These are phyloP conservation scores for Acacia pycnantha DNA, from an alignment of 331 rosid species.

Conservation along the genomic window DNA sequence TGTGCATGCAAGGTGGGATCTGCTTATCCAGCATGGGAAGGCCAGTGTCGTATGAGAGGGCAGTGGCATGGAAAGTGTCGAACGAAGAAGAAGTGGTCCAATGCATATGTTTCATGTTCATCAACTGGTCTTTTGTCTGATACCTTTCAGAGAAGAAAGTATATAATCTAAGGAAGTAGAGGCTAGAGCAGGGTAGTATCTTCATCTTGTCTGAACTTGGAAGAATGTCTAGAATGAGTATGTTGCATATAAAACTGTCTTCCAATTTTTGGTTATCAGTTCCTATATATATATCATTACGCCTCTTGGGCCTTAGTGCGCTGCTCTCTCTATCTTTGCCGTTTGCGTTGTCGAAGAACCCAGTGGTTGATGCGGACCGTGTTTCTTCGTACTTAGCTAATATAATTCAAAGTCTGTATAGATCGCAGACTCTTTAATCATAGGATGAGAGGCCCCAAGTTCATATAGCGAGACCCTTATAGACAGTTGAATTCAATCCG, in stretches of 20 bases:
- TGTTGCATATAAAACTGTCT: constrained; percentile 22
- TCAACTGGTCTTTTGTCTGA: constrained; percentile 97
- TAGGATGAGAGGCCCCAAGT: background rate
- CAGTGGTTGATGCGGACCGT: background rate
- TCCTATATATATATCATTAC: background rate
- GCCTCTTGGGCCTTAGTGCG: constrained; percentile 30
- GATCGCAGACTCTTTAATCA: background rate
- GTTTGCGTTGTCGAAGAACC: background rate
- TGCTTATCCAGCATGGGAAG: constrained; percentile 99
- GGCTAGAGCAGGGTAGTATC: constrained; percentile 20
- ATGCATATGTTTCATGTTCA: constrained; percentile 91
- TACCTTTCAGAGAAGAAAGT: background rate
- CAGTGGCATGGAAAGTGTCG: constrained; percentile 97
- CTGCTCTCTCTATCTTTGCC: background rate
- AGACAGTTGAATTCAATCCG: background rate
- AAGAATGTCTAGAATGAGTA: constrained; percentile 28
- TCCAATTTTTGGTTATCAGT: constrained; percentile 17
- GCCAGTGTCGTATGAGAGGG: constrained; percentile 91
- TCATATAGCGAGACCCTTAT: background rate
- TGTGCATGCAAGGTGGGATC: constrained; percentile 92
- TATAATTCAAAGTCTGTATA: background rate
- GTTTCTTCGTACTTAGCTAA: background rate
- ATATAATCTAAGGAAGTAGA: constrained; percentile 32
- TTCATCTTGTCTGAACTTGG: constrained; percentile 22
- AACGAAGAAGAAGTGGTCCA: constrained; percentile 93